Evolutionary conservation across 768 basidiomycete species (phyloP), one percentile per base, ranked within the genome.

Genomic region (Nidularia pulvinata): DNA sequence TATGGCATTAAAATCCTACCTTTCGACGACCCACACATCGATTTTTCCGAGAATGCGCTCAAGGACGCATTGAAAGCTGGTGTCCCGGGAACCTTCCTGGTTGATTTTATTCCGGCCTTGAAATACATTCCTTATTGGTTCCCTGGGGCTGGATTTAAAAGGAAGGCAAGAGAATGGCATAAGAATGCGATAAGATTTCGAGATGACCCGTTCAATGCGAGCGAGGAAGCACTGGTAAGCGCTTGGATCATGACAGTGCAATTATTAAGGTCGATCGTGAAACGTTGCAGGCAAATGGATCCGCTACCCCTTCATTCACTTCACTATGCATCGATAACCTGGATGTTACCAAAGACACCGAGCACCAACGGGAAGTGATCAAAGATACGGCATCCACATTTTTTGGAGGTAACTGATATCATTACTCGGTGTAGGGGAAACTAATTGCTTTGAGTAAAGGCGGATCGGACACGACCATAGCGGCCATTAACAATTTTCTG

Each of bases 61-160:
- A 25, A 25, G 25, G 25, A 25, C 25, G 25, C 2, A 25, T 25
- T 25, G 25, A 25, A 25, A 25, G 25, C 25, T 25, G 25, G 25
- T 25, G 25, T 25, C 25, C 25, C 25, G 4, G 25, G 25, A 25
- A 25, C 25, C 25, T 78, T 70, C 52, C 62, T 75, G 7, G 75
- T 81, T 5, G 78, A 80, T 52, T 47, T 53, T 5, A 43, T 74
- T 25, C 68, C 71, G 1, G 32, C 60, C 10, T 55, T 72, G 33
- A 64, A 63, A 59, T 61, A 77, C 55, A 54, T 85, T 4, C 84
- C 84, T 0, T 54, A 61, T 37, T 86, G 81, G 82, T 63, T 80
- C 35, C 84, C 84, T 3, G 85, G 83, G 7, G 76, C 80, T 0
- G 70, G 70, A 1, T 86, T 84, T 71, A 73, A 25, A 25, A 25